Evolutionary conservation across 1,284 basidiomycete genomes (phyloP).

Genomic region (Tilletia walkeri): DNA sequence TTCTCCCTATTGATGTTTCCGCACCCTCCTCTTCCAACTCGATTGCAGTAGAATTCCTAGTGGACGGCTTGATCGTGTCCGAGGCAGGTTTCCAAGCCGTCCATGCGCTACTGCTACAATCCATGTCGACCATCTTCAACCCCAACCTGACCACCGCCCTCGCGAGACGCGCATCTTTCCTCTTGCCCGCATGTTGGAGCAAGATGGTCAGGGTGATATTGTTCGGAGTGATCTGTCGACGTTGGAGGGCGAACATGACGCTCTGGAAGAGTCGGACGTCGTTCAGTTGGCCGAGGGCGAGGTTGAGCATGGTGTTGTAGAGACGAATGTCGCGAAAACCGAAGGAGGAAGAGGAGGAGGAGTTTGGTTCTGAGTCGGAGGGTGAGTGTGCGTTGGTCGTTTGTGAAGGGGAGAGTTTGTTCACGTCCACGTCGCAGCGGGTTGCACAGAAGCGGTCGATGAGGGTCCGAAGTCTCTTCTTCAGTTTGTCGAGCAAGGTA

Average conservation of each 20-base stretch:
- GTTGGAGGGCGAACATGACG: conserved; percentile 5
- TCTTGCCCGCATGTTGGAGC: not conserved
- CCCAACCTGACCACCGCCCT: not conserved
- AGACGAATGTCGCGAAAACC: not conserved
- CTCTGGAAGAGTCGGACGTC: not conserved
- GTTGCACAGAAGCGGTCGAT: not conserved
- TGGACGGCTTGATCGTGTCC: too few species aligned
- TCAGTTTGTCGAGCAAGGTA: not conserved
- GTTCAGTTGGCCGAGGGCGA: conserved; percentile 7
- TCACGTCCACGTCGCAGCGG: not conserved
- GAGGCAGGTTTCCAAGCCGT: too few species aligned
- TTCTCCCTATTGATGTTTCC: too few species aligned
- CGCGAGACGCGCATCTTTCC: not conserved
- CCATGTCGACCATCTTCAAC: not conserved
- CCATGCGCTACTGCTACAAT: too few species aligned
- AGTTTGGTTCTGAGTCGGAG: too few species aligned
- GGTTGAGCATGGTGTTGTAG: conserved; percentile 13
- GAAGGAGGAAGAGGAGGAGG: not conserved
- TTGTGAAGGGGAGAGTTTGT: not conserved
- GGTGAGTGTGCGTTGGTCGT: too few species aligned
- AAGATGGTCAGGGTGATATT: not conserved
- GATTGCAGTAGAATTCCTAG: too few species aligned
- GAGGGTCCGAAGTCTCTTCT: not conserved
- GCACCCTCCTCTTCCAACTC: too few species aligned
- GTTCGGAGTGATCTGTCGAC: conserved; percentile 9